A percentile compares a stretch with the other conserved stretches of the same genome.
These are phyloP conservation scores for Cytospora leucostoma DNA, from an alignment of 2,329 filamentous ascomycete species.

Conservation along the genomic window DNA sequence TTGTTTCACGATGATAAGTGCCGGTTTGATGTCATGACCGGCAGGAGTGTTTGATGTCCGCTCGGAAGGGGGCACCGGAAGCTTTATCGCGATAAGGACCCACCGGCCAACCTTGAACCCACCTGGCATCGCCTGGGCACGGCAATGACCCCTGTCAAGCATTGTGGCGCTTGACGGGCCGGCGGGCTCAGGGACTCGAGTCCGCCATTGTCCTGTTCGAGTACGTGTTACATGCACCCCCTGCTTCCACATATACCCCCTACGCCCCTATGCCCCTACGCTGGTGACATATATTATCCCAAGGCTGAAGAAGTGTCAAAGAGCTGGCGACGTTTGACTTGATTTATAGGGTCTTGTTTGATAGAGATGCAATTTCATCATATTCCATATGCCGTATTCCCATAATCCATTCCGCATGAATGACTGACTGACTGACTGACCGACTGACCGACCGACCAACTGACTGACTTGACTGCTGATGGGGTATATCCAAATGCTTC, in stretches of 20 bases:
- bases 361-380: neutral
- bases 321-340: too few species aligned
- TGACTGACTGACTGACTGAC: conserved; percentile 11
- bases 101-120: neutral
- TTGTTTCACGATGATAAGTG: neutral
- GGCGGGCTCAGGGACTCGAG: neutral
- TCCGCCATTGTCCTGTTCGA: neutral
- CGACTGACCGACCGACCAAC: conserved; percentile 14
- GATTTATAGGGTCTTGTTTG: neutral
- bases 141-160: neutral
- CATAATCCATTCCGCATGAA: neutral
- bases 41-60: neutral
- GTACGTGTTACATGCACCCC: neutral
- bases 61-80: neutral
- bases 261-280: neutral
- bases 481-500: conserved; percentile 23
- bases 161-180: neutral
- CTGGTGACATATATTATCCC: neutral
- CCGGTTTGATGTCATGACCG: neutral
- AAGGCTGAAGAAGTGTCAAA: neutral
- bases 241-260: too few species aligned
- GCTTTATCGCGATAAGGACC: conserved; percentile 21
- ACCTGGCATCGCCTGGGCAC: neutral
- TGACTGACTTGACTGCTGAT: conserved; percentile 12
- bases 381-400: neutral